Percentiles rank a stretch among this genome's conserved stretches.
Conservation (phyloP, 768 basidiomycete genomes). For the Cystofilobasidium macerans region DNA sequence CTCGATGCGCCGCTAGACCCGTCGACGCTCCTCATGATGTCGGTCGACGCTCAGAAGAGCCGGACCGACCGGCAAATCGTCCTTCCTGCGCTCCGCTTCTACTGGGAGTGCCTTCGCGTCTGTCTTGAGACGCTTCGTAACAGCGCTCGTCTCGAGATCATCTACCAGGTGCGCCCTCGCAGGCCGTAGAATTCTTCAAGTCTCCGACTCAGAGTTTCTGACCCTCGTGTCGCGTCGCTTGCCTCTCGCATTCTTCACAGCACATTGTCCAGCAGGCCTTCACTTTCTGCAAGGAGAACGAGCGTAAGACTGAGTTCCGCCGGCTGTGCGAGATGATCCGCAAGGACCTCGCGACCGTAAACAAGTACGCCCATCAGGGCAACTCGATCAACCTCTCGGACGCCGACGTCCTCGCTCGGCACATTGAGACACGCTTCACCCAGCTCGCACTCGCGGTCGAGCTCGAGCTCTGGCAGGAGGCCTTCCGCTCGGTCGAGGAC, state of each 20-base stretch:
- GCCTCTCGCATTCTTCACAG: constrained; percentile 39
- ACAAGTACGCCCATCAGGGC: constrained; percentile 86
- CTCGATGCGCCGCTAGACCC: constrained; percentile 26
- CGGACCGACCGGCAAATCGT: constrained; percentile 88
- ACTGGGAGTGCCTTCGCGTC: constrained; percentile 98
- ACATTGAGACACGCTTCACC: constrained; percentile 92
- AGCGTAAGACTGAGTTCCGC: constrained; percentile 92
- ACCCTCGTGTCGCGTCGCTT: neutral
- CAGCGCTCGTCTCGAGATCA: constrained; percentile 77
- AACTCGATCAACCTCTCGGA: constrained; percentile 93
- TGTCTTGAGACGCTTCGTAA: constrained; percentile 92
- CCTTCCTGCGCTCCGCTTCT: constrained; percentile 93
- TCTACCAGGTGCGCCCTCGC: constrained; percentile 65
- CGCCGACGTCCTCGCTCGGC: constrained; percentile 83
- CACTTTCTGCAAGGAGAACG: constrained; percentile 85
- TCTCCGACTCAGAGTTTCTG: neutral
- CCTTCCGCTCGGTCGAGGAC: constrained; percentile 95
- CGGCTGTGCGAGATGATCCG: constrained; percentile 92
- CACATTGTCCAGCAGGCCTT: constrained; percentile 95
- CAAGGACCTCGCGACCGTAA: constrained; percentile 83
- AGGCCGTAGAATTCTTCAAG: neutral
- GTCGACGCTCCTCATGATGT: constrained; percentile 24
- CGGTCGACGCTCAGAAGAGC: constrained; percentile 54
- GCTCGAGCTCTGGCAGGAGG: constrained; percentile 97
- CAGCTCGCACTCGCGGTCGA: constrained; percentile 95